Percentiles rank a stretch among this genome's conserved stretches.
Conservation (phyloP, 768 basidiomycete genomes). For the Tricholoma sp. region DNA sequence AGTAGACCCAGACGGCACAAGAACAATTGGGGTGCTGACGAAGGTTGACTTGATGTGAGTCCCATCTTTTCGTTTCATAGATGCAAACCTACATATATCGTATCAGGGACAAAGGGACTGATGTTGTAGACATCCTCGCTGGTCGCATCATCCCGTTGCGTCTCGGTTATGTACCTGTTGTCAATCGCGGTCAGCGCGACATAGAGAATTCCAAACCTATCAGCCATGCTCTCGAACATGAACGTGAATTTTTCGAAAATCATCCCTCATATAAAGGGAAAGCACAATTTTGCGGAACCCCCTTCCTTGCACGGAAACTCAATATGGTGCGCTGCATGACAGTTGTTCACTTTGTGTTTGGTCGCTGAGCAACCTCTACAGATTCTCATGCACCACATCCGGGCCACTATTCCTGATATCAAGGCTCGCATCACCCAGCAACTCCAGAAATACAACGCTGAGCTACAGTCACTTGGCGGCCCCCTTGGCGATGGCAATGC, state of each 20-base stretch:
- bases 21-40: conserved; percentile 97
- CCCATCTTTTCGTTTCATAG: not conserved
- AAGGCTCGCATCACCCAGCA: conserved; percentile 92
- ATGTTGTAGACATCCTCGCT: conserved; percentile 98
- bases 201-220: conserved; percentile 90
- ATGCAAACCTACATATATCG: conserved; percentile 4
- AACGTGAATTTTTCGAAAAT: conserved; percentile 91
- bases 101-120: conserved; percentile 91
- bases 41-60: conserved; percentile 97
- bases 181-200: conserved; percentile 97
- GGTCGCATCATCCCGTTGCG: conserved; percentile 95
- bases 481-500: conserved; percentile 79
- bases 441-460: conserved; percentile 80
- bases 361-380: conserved; percentile 22
- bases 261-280: conserved; percentile 92
- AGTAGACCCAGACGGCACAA: conserved; percentile 93
- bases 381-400: conserved; percentile 99
- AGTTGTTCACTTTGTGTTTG: not conserved
- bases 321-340: conserved; percentile 64
- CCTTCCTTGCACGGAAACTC: conserved; percentile 91
- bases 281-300: conserved; percentile 94
- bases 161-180: conserved; percentile 96
- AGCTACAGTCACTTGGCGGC: conserved; percentile 82
- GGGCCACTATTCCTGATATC: conserved; percentile 96
- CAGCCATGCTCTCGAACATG: conserved; percentile 76